Evolutionary conservation across 352 stramenopile species (phyloP), one percentile per base, ranked within the genome.

Genomic region (Globisporangium barbulae): DNA sequence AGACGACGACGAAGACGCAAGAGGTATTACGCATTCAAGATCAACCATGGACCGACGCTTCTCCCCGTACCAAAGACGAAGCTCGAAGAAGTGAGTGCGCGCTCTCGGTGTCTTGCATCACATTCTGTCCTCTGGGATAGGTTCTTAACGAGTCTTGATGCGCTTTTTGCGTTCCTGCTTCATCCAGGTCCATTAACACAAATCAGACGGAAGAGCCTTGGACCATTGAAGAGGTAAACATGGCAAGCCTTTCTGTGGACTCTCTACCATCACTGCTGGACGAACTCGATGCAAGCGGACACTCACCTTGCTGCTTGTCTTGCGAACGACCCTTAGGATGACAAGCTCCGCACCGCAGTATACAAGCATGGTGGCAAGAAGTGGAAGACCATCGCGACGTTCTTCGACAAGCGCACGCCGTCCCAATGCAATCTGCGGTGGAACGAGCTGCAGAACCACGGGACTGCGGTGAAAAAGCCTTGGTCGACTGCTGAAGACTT

Each of bases 331-430:
- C 15, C 48, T 63, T 54, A 93, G 83, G 87, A 95, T 65, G 72
- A 90, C 19, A 62, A 77, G 21, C 78, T 95, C 59, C 84, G 85
- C 21, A 70, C 75, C 19, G 81, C 78, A 6, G 83, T 95, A 15
- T 90, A 76, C 65, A 69, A 88, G 53, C 81, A 85, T 50, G 87
- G 87, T 13, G 83, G 81, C 31, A 93, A 92, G 63, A 93, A 90
- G 31, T 93, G 87, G 87, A 91, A 91, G 63, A 67, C 58, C 0
- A 89, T 93, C 15, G 73, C 85, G 0, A 75, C 74, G 28, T 76
- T 74, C 37, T 75, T 95, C 48, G 68, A 76, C 5, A 59, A 63
- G 28, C 76, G 79, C 17, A 80, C 75, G 9, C 67, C 78, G 5
- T 63, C 52, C 2, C 72, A 93, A 37, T 94, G 86, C 69, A 89